Percentiles rank a stretch among this genome's conserved stretches.
phyloP scores from a whole-genome alignment of 2,329 filamentous ascomycete genomes.

The Alternaria sp. region DNA sequence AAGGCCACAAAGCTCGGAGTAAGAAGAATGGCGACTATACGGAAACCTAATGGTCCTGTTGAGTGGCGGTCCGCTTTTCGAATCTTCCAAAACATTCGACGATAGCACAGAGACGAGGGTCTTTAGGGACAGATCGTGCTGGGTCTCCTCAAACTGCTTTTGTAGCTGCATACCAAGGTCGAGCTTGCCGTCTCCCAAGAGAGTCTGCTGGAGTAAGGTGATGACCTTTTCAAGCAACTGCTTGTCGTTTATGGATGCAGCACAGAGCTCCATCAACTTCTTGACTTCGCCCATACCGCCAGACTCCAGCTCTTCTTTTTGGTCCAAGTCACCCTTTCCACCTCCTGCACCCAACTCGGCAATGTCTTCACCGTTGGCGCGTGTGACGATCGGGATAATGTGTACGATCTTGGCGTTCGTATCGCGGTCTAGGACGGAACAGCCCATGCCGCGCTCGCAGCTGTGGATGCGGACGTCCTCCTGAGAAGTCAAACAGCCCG shows the following conservation, averaged over 20 bases:
- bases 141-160: slow-evolving; percentile 25
- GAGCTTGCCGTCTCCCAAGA: slow-evolving; percentile 26
- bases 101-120: slow-evolving; percentile 41
- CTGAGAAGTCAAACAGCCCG: slow-evolving; percentile 74
- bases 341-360: slow-evolving; percentile 79
- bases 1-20: slow-evolving; percentile 76
- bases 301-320: slow-evolving; percentile 70
- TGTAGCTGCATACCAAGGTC: slow-evolving; percentile 36
- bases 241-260: slow-evolving; percentile 45
- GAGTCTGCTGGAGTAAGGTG: slow-evolving; percentile 39
- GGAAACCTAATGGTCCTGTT: slow-evolving; percentile 66
- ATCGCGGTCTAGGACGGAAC: slow-evolving; percentile 58
- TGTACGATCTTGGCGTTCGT: slow-evolving; percentile 64
- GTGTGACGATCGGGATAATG: slow-evolving; percentile 79
- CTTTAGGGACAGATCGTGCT: slow-evolving; percentile 39
- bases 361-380: slow-evolving; percentile 68
- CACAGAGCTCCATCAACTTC: slow-evolving; percentile 62
- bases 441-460: slow-evolving; percentile 77
- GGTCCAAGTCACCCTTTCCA: slow-evolving; percentile 76
- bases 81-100: slow-evolving; percentile 13
- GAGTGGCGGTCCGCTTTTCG: neutral
- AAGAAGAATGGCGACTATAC: slow-evolving; percentile 89
- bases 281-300: slow-evolving; percentile 56
- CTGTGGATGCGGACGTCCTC: slow-evolving; percentile 76
- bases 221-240: slow-evolving; percentile 45